Conservation (phyloP, 1,284 basidiomycete genomes). For the Spongiforma sp. region DNA sequence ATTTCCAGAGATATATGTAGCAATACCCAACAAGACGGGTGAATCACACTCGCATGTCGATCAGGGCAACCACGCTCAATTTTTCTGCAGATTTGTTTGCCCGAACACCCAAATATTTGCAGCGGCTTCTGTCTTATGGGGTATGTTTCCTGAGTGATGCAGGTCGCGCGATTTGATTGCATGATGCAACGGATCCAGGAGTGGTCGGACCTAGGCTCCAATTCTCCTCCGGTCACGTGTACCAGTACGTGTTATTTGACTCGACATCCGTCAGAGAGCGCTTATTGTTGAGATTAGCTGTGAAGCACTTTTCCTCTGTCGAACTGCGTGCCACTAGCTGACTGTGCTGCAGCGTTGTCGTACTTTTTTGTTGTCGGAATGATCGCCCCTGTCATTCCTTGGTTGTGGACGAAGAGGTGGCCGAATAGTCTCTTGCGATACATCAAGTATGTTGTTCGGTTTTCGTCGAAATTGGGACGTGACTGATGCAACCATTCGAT, state of each 20-base stretch:
- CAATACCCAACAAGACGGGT: conserved; percentile 39
- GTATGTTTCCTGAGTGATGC: conserved; percentile 16
- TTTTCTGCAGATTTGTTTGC: conserved; percentile 39
- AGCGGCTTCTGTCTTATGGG: conserved; percentile 43
- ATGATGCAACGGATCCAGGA: conserved; percentile 27
- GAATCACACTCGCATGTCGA: neutral
- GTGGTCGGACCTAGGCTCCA: conserved; percentile 45
- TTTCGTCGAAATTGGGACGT: neutral
- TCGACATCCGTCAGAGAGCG: neutral
- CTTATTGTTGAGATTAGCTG: conserved; percentile 22
- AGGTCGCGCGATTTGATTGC: neutral
- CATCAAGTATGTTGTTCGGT: conserved; percentile 43
- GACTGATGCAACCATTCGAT: too few species aligned
- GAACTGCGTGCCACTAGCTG: neutral
- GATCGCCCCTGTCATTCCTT: conserved; percentile 48
- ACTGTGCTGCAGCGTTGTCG: conserved; percentile 35
- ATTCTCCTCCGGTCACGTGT: conserved; percentile 43
- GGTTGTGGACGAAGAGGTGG: conserved; percentile 45
- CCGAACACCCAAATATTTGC: conserved; percentile 42
- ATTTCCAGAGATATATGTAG: conserved; percentile 37
- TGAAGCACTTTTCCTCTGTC: neutral
- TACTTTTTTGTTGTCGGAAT: conserved; percentile 56
- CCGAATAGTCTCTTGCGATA: conserved; percentile 52
- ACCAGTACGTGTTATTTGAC: conserved; percentile 28
- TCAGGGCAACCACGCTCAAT: neutral